Evolutionary conservation across 345 rosid genomes (phyloP).

Genomic region (Acer saccharum): DNA sequence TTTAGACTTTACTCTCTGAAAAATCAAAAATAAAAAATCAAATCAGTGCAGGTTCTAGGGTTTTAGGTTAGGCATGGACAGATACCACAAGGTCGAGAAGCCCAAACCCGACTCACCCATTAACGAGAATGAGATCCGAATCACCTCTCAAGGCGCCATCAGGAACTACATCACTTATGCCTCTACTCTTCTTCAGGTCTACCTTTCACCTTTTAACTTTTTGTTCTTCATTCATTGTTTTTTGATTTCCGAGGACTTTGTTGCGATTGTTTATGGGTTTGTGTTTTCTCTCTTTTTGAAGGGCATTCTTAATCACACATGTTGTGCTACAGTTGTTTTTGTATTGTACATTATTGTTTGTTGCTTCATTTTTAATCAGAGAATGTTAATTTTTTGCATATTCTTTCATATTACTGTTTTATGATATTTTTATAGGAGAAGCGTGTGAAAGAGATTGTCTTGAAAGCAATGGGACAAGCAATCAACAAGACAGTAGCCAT

Average conservation of each 20-base stretch:
- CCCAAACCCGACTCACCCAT: conserved; percentile 69
- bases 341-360: neutral
- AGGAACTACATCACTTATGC: conserved; percentile 91
- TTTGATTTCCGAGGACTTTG: no score
- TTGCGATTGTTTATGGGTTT: neutral
- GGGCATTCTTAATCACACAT: no score
- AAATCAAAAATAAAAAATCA: neutral
- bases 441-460: conserved; percentile 62
- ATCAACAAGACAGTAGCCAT: conserved; percentile 87
- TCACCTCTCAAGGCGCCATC: conserved; percentile 81
- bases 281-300: no score
- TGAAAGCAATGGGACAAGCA: conserved; percentile 97
- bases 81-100: conserved; percentile 82
- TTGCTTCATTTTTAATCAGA: neutral
- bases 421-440: conserved; percentile 52
- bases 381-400: neutral
- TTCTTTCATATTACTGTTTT: conserved; percentile 3
- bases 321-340: no score
- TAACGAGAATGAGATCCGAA: conserved; percentile 92
- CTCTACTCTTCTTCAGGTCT: conserved; percentile 77
- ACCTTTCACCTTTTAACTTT: neutral
- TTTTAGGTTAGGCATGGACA: conserved; percentile 60
- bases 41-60: conserved; percentile 28
- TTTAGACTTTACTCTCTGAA: conserved; percentile 9
- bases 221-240: no score